A percentile compares a stretch with the other conserved stretches of the same genome.
These are phyloP conservation scores for barley (Hordeum vulgare) DNA, from an alignment of 176 grass and related monocot genomes.

Conservation along the genomic window MorexV3_pseudomolecules_assembly NC_058521.1:334813372-334813871, in stretches of 20 bases:
- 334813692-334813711: neutral
- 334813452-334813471: too few species aligned
- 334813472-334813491: too few species aligned
- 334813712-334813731: neutral
- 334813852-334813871: neutral
- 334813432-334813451: too few species aligned
- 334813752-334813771: too few species aligned
- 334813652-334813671: slow-evolving; percentile 98
- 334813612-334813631: slow-evolving; percentile 83
- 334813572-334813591: slow-evolving; percentile 52
- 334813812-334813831: neutral
- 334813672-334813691: too few species aligned
- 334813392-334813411: too few species aligned
- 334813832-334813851: neutral
- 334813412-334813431: too few species aligned
- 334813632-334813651: slow-evolving; percentile 99
- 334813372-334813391: too few species aligned
- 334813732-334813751: neutral
- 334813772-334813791: too few species aligned
- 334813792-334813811: too few species aligned
- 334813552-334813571: slow-evolving; percentile 39
- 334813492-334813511: too few species aligned
- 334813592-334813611: slow-evolving; percentile 51
- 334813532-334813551: slow-evolving; percentile 2
- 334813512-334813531: slow-evolving; percentile 20